Base-by-base conservation (phyloP, 805 yeast species). In the Cyberlindnera bimundalis region DNA sequence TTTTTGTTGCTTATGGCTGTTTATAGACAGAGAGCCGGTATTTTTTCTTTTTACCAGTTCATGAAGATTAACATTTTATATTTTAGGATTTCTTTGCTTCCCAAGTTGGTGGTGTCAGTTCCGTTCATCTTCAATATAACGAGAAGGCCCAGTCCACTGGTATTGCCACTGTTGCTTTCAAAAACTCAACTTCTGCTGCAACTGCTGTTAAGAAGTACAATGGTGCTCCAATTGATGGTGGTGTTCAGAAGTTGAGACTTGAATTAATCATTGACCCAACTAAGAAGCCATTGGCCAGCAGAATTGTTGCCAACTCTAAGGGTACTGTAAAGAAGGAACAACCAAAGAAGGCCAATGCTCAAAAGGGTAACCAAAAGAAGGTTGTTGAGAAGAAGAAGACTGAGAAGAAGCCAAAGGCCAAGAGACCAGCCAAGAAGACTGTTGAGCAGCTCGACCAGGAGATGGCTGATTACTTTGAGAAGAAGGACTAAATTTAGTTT, bases 361-460 rank as follows among this genome's bases (percentile, higher is more conserved):
- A 43, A 27, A 44, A 37, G 33, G 33, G 24, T 34, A 37, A 21
- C 15, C 35, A 29, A 33, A 37, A 55, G 52, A 53, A 56, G 36
- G 43, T 37, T 13, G 36, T 20, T 21, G 37, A 28, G 13, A 21
- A 29, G 18, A 42, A 48, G 44, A 37, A 32, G 36, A 32, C 37
- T 29, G 46, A 27, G 23, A 45, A 39, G 35, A 52, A 53, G 42
- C 54, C 51, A 45, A 67, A 56, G 52, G 52, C 56, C 53, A 67
- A 60, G 51, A 65, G 61, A 52, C 71, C 74, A 45, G 73, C 71
- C 46, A 73, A 75, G 68, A 89, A 89, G 76, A 80, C 96, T 39
- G 73, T 85, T 50, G 98, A 86, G 64, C 91, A 93, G 68, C 79
- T 91, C 61, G 99, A 93, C 68, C 96, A 90, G 62, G 98, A 91